Percentiles rank a stretch among this genome's conserved stretches.
phyloP scores from a whole-genome alignment of 495 filamentous ascomycete species.

The Aspergillus avenaceus region DNA sequence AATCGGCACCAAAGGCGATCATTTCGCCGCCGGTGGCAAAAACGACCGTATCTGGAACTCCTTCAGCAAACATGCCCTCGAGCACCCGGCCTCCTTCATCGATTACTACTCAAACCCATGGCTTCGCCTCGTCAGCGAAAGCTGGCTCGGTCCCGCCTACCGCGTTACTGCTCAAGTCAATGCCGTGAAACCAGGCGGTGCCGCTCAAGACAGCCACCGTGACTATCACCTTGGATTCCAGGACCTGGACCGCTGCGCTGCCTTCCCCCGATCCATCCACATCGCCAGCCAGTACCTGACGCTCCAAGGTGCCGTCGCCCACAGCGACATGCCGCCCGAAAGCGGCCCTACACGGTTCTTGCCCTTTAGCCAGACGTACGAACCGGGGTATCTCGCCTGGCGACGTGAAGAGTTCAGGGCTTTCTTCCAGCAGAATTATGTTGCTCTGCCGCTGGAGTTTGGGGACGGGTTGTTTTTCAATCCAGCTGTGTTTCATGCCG shows the following conservation, averaged over 20 bases:
- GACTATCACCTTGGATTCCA: slow-evolving; percentile 59
- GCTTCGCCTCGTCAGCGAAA: slow-evolving; percentile 38
- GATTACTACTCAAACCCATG: slow-evolving; percentile 53
- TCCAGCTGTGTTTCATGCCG: slow-evolving; percentile 54
- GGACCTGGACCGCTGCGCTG: slow-evolving; percentile 24
- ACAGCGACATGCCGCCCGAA: slow-evolving; percentile 49
- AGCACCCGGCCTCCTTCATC: slow-evolving; percentile 42
- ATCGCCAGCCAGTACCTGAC: slow-evolving; percentile 45
- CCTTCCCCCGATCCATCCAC: slow-evolving; percentile 43
- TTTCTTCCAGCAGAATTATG: slow-evolving; percentile 44
- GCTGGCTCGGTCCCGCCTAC: slow-evolving; percentile 52
- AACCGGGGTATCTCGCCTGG: slow-evolving; percentile 49
- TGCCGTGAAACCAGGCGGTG: slow-evolving; percentile 48
- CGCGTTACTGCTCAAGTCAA: slow-evolving; percentile 54
- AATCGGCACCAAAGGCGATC: slow-evolving; percentile 40
- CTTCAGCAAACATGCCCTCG: slow-evolving; percentile 49
- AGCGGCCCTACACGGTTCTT: slow-evolving; percentile 52
- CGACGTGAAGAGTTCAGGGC: slow-evolving; percentile 40
- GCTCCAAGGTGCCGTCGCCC: slow-evolving; percentile 54
- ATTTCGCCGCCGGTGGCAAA: slow-evolving; percentile 43
- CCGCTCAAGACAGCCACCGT: slow-evolving; percentile 47
- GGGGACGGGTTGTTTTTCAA: slow-evolving; percentile 57
- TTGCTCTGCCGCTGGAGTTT: slow-evolving; percentile 38
- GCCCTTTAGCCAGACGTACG: slow-evolving; percentile 50
- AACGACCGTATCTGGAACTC: slow-evolving; percentile 58